A percentile compares a stretch with the other conserved stretches of the same genome.
phyloP scores from a whole-genome alignment of 139 green algal species.

The Marvania coccoides region DNA sequence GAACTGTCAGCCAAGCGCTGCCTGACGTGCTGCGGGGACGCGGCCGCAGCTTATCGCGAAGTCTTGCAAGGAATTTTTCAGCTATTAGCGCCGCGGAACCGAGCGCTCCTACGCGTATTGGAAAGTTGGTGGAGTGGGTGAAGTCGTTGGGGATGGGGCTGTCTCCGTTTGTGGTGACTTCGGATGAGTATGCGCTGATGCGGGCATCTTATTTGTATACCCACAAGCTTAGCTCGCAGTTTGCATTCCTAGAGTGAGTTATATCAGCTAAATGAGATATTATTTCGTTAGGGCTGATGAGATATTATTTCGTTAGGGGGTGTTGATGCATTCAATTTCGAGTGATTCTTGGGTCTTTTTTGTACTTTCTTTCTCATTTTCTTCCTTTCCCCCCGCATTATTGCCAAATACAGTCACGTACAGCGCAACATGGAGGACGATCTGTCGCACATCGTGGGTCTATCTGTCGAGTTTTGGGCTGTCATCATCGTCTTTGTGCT shows the following conservation, averaged over 20 bases:
- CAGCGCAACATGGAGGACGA: constrained; percentile 25
- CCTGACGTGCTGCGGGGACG: too few species aligned
- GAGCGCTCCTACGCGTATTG: too few species aligned
- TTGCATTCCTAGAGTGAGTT: constrained; percentile 31
- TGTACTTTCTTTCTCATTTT: not conserved
- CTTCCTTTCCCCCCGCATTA: not conserved
- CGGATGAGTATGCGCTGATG: constrained; percentile 30
- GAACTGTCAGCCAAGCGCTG: too few species aligned
- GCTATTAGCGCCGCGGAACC: too few species aligned
- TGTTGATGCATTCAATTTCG: constrained; percentile 5
- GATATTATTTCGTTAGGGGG: not conserved
- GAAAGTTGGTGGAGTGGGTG: too few species aligned
- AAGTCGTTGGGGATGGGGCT: too few species aligned
- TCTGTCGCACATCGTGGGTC: constrained; percentile 18
- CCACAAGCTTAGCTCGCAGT: constrained; percentile 19
- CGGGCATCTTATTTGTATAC: constrained; percentile 35
- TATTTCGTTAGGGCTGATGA: too few species aligned
- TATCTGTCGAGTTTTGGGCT: constrained; percentile 19
- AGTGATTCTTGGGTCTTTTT: not conserved
- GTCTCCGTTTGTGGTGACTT: not conserved
- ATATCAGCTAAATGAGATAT: not conserved
- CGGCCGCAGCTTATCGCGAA: too few species aligned
- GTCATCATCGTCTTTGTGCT: constrained; percentile 20
- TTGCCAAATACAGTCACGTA: not conserved
- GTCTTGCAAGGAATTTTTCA: too few species aligned